These are phyloP conservation scores for Gleditsia sinensis DNA, from an alignment of 306 rosid species.

Conservation along the genomic window DNA sequence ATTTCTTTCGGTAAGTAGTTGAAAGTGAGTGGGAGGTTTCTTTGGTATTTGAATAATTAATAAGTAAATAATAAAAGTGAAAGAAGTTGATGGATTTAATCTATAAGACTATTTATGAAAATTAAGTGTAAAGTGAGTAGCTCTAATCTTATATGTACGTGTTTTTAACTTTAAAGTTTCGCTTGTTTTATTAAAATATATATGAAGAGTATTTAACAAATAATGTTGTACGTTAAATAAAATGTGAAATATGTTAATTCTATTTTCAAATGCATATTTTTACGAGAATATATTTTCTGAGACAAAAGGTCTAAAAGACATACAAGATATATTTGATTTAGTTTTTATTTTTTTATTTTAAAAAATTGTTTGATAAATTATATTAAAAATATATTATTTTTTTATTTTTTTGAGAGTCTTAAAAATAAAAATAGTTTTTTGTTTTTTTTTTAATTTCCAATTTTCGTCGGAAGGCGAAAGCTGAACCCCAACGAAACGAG, in stretches of 20 bases:
- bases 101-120: background rate
- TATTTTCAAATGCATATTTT: no score
- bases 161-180: background rate
- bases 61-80: background rate
- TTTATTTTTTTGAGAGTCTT: no score
- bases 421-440: no score
- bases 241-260: background rate
- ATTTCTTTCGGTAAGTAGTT: background rate
- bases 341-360: no score
- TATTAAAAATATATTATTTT: no score
- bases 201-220: no score
- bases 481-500: background rate
- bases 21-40: background rate
- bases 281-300: no score
- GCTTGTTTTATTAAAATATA: no score
- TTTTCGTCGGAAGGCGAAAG: background rate
- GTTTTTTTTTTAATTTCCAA: no score
- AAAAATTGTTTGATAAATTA: no score
- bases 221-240: background rate
- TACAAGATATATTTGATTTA: no score
- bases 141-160: background rate
- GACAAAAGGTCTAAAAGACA: no score
- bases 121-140: background rate
- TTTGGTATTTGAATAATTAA: background rate
- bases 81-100: background rate